Evolutionary conservation across 1,284 basidiomycete genomes (phyloP), one percentile per base, ranked within the genome.

Genomic region (Rhizopogon hawkerae): DNA sequence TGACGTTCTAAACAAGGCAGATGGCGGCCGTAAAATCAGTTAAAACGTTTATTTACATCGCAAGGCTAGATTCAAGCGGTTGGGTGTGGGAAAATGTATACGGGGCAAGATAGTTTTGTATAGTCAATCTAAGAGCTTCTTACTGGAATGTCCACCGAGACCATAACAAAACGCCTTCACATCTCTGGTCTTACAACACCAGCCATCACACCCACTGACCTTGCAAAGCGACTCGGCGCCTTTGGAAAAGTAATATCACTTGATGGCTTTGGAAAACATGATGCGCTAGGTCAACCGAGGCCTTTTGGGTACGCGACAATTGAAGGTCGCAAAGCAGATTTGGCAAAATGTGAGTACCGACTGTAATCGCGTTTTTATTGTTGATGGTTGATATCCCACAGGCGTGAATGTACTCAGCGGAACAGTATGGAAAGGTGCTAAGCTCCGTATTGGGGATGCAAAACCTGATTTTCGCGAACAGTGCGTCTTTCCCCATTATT

Each of bases 351-450:
- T 89, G 56, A 55, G 79, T 44, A 49, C 34, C 35, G 9, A n/a
- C 37, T 14, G 26, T 34, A 5, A 11, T 38, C 31, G 29, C 16
- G 5, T 29, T 49, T 21, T 42, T 44, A 41, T 7, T 16, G n/a
- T 44, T 39, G 3, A 21, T 35, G 48, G 35, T 14, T 47, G 35
- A 46, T 51, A 33, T 16, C 21, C 1, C 39, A 3, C 48, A 89
- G 86, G 85, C 65, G 70, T 88, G 63, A 89, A 81, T 58, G 60
- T 79, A 3, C 71, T 90, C 6, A 89, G 84, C 55, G 87, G 88
- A 24, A 79, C 84, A 7, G 86, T 78, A 1, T 90, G 85, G 84
- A 90, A 89, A 65, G 87, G 88, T 13, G 68, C 85, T n/a, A 87
- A 83, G 56, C 66, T 90, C 26, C 75, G 85, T n/a, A 75, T 90